Percentiles rank a stretch among this genome's conserved stretches.
Evolutionary conservation across 208 protist species (phyloP).

Genomic region (Trypanosoma mega): DNA sequence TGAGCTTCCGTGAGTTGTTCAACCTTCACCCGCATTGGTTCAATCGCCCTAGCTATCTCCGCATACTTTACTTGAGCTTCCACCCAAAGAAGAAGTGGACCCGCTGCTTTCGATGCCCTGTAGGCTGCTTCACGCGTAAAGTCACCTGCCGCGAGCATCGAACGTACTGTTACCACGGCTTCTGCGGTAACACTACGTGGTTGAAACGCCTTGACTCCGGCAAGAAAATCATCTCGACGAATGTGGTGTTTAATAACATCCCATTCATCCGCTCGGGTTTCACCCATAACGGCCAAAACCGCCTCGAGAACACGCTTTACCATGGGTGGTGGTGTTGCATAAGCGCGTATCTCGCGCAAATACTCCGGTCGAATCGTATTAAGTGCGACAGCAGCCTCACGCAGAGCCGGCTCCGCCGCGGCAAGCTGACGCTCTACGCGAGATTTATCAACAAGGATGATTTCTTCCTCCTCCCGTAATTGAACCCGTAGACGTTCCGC

Average conservation of each 20-base stretch:
- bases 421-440: conserved; percentile 76
- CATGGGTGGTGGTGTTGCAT: conserved; percentile 94
- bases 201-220: conserved; percentile 95
- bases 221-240: conserved; percentile 94
- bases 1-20: conserved; percentile 80
- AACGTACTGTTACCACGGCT: conserved; percentile 46
- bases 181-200: conserved; percentile 76
- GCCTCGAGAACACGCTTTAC: conserved; percentile 95
- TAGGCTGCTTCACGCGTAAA: conserved; percentile 95
- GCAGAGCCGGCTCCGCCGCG: conserved; percentile 92
- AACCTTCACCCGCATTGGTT: conserved; percentile 94
- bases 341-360: conserved; percentile 97
- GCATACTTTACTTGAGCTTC: conserved; percentile 94
- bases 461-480: conserved; percentile 84
- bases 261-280: conserved; percentile 89
- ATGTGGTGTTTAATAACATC: conserved; percentile 92
- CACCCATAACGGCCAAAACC: conserved; percentile 86
- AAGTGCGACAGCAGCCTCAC: conserved; percentile 95
- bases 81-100: conserved; percentile 97
- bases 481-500: conserved; percentile 71
- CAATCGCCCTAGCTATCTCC: conserved; percentile 90
- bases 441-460: conserved; percentile 66
- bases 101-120: conserved; percentile 95
- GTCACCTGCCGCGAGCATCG: conserved; percentile 90
- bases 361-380: conserved; percentile 96